Base-by-base conservation (phyloP, 2,329 filamentous ascomycete genomes). In the Fusarium nanum region DNA sequence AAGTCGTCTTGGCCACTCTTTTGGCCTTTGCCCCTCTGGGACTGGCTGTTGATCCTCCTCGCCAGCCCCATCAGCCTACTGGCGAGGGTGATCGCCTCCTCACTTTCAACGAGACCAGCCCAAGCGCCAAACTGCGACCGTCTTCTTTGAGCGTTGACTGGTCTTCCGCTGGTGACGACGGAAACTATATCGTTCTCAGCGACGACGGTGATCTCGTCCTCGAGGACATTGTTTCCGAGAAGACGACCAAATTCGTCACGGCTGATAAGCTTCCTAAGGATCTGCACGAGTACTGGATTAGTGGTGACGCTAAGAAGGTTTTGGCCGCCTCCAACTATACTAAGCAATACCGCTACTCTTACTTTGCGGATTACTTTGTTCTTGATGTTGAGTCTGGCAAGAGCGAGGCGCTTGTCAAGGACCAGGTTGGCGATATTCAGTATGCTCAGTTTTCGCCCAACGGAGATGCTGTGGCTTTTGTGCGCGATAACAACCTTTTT, bases 261-360 rank as follows among this genome's bases (percentile, higher is more conserved):
- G 85, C 87, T 4, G 85, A 87, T 63, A 81, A 87, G 64, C 82
- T 92, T 3, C 89, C 89, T 0, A 78, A 81, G 3, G 84, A 85
- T 54, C 81, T 86, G 62, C 80, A 81, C 64, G 86, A 88, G 45
- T 91, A 88, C 76, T 89, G 83, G 80, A 89, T 92, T 68, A 88
- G 87, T 42, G 79, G 87, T 4, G 88, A 91, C 73, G 82, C 86
- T 9, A 84, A 83, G 23, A 84, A 85, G 56, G 84, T 92, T 1
- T 79, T 92, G 20, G 88, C 89, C 79, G 83, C 89, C 2, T 84
- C 87, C 56, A 92, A 92, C 73, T 85, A 88, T 76, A 92, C 88
- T 16, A 90, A 91, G 78, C 86, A 90, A 76, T 92, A 92, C 73
- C 87, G 90, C 3, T 81, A 91, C 78, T 90, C 89, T 8, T 92